These are phyloP conservation scores for Dactylorhiza incarnata DNA, from an alignment of 106 monocot species.

Conservation along the genomic window DNA sequence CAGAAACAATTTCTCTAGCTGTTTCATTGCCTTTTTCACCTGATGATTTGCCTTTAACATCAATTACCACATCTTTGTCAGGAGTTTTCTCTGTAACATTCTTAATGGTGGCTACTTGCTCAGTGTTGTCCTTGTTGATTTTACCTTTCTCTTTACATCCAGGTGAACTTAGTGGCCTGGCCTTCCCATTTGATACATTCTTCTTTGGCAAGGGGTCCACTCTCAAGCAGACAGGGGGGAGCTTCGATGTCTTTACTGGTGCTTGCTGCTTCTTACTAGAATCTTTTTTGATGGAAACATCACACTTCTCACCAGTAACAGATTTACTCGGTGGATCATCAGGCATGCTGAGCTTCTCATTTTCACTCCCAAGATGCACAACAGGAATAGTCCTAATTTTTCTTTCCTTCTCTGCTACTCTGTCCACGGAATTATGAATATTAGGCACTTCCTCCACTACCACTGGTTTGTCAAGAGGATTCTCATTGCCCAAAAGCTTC, in stretches of 20 bases:
- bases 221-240: slow-evolving; percentile 69
- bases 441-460: background rate
- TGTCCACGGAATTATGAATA: background rate
- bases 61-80: background rate
- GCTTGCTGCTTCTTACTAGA: slow-evolving; percentile 11
- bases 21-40: background rate
- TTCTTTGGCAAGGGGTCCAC: slow-evolving; percentile 53
- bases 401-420: slow-evolving; percentile 12
- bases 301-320: background rate
- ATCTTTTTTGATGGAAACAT: background rate
- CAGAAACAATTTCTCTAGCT: background rate
- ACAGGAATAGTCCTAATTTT: slow-evolving; percentile 21
- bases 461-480: slow-evolving; percentile 13
- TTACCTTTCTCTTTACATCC: slow-evolving; percentile 9
- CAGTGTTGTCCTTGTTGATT: background rate
- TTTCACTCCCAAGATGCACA: slow-evolving; percentile 9
- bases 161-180: slow-evolving; percentile 22
- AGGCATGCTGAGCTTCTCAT: slow-evolving; percentile 5
- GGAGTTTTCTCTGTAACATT: background rate
- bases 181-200: slow-evolving; percentile 36
- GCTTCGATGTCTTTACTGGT: slow-evolving; percentile 23
- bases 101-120: slow-evolving; percentile 2
- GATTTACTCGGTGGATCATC: slow-evolving; percentile 11
- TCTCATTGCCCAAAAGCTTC: slow-evolving; percentile 24
- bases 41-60: background rate